Evolutionary conservation across 352 stramenopile genomes (phyloP).

Genomic region (Globisporangium radiosum): DNA sequence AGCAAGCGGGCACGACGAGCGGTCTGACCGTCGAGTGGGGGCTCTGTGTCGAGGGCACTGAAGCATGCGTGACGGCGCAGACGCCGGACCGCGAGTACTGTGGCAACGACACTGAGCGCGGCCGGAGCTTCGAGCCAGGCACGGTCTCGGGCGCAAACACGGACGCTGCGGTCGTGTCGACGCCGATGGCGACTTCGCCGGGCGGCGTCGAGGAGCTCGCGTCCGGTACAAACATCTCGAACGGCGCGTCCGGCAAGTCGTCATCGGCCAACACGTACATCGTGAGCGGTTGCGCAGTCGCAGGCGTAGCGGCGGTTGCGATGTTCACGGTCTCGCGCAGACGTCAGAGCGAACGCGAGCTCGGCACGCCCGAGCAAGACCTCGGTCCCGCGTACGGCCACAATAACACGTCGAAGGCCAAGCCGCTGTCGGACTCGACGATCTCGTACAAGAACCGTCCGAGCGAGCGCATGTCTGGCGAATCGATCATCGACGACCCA

Average conservation of each 20-base stretch:
- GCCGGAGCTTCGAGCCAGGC: slow-evolving; percentile 1
- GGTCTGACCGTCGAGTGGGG: slow-evolving; percentile 15
- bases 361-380: slow-evolving; percentile 23
- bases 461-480: slow-evolving; percentile 13
- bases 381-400: slow-evolving; percentile 8
- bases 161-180: background rate
- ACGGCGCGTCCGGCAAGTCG: slow-evolving; percentile 10
- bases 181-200: background rate
- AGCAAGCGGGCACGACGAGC: slow-evolving; percentile 9
- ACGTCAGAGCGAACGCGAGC: slow-evolving; percentile 16
- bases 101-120: slow-evolving; percentile 7
- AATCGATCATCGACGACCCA: slow-evolving; percentile 8
- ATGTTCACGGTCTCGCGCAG: slow-evolving; percentile 33
- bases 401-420: slow-evolving; percentile 17
- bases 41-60: slow-evolving; percentile 11
- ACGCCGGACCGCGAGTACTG: slow-evolving; percentile 14
- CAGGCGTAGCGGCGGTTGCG: slow-evolving; percentile 21
- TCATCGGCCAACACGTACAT: slow-evolving; percentile 17
- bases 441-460: slow-evolving; percentile 10
- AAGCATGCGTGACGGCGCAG: slow-evolving; percentile 11
- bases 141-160: slow-evolving; percentile 9
- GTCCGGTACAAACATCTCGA: slow-evolving; percentile 15
- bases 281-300: slow-evolving; percentile 21
- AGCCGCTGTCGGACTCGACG: slow-evolving; percentile 2
- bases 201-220: slow-evolving; percentile 12